Percentiles rank a stretch among this genome's conserved stretches.
phyloP scores from a whole-genome alignment of 2,329 filamentous ascomycete genomes.

The Aspergillus sp. region DNA sequence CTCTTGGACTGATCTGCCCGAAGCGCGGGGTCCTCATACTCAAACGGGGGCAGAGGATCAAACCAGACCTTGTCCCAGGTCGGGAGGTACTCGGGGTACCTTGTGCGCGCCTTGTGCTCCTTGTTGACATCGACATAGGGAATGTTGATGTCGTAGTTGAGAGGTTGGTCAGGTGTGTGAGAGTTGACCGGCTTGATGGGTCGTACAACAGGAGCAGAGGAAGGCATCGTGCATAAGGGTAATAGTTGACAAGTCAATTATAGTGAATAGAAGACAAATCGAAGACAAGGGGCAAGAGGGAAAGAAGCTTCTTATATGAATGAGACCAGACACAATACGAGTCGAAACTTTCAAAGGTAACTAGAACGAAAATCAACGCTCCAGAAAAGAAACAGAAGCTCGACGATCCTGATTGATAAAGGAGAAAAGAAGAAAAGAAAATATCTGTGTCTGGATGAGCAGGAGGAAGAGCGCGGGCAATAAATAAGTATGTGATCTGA shows the following conservation, averaged over 20 bases:
- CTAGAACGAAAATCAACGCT: background rate
- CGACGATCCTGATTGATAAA: background rate
- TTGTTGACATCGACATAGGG: slow-evolving; percentile 39
- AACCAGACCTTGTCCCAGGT: slow-evolving; percentile 43
- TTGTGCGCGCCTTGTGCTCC: slow-evolving; percentile 29
- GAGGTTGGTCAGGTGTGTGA: slow-evolving; percentile 24
- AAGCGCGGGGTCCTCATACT: slow-evolving; percentile 41
- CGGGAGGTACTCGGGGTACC: slow-evolving; percentile 41
- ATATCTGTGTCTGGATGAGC: slow-evolving; percentile 1
- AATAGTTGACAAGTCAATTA: background rate
- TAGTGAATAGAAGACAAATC: background rate
- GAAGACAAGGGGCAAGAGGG: background rate
- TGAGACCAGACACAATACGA: background rate
- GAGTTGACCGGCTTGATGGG: slow-evolving; percentile 18
- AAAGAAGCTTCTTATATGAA: background rate
- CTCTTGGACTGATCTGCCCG: slow-evolving; percentile 35
- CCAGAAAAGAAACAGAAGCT: background rate
- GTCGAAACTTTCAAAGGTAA: background rate
- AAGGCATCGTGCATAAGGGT: slow-evolving; percentile 18
- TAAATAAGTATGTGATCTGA: slow-evolving; percentile 10
- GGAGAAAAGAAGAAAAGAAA: slow-evolving; percentile 1
- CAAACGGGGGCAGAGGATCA: slow-evolving; percentile 37
- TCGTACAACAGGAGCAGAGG: slow-evolving; percentile 23
- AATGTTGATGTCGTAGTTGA: slow-evolving; percentile 43
- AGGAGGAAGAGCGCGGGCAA: slow-evolving; percentile 2